These are phyloP conservation scores for Melampsora americana DNA, from an alignment of 1,284 basidiomycete genomes.

Conservation along the genomic window DNA sequence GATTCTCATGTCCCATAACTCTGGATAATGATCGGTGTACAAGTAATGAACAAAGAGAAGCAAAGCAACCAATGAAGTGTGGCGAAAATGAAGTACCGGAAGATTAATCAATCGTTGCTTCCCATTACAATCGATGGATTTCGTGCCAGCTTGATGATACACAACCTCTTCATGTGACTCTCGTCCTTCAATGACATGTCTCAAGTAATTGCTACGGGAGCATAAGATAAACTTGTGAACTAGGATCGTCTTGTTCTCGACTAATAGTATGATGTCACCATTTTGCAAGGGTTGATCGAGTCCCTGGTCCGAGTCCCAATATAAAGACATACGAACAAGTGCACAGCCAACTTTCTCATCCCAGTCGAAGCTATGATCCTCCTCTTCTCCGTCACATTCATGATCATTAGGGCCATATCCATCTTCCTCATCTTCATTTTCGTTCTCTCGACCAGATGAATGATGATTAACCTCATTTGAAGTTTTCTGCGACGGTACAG, in stretches of 20 bases:
- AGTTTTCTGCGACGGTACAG: slow-evolving; percentile 4
- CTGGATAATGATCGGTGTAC: slow-evolving; percentile 77
- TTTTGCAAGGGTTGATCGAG: slow-evolving; percentile 55
- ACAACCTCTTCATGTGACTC: slow-evolving; percentile 4
- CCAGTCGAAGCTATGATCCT: slow-evolving; percentile 48
- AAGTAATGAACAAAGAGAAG: slow-evolving; percentile 79
- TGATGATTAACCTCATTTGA: no score
- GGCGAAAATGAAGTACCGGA: slow-evolving; percentile 52
- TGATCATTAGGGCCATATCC: slow-evolving; percentile 47
- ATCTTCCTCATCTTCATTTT: slow-evolving; percentile 6
- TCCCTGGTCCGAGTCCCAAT: slow-evolving; percentile 48
- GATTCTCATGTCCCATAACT: slow-evolving; percentile 80
- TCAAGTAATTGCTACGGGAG: slow-evolving; percentile 62
- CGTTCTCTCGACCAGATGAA: background rate
- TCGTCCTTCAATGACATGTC: slow-evolving; percentile 46
- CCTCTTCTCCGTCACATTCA: slow-evolving; percentile 50
- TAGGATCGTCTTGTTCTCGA: slow-evolving; percentile 59
- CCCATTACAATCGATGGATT: slow-evolving; percentile 28
- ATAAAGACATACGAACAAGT: slow-evolving; percentile 57
- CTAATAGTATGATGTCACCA: slow-evolving; percentile 64
- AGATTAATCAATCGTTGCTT: slow-evolving; percentile 12
- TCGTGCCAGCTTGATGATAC: slow-evolving; percentile 18
- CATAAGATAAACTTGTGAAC: slow-evolving; percentile 68
- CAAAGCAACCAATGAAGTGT: slow-evolving; percentile 64
- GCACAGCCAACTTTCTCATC: slow-evolving; percentile 60